Evolutionary conservation across 768 basidiomycete species (phyloP).

Genomic region (Xerocomellus chrysenteron): DNA sequence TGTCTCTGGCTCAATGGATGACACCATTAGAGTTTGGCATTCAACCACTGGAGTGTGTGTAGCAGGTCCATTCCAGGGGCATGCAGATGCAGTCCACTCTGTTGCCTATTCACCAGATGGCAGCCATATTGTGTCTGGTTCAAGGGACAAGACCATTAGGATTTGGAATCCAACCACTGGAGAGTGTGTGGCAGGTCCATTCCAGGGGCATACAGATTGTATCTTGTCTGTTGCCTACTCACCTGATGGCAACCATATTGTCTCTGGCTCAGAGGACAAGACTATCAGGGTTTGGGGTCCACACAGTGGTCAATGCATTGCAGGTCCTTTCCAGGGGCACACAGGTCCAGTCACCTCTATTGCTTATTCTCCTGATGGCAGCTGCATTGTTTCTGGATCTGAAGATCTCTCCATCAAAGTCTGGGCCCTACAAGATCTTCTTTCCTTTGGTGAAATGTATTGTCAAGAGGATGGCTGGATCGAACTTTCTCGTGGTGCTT

Average conservation of each 20-base stretch:
- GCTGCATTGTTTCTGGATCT: constrained; percentile 16
- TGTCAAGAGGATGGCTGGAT: constrained; percentile 18
- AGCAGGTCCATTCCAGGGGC: constrained; percentile 16
- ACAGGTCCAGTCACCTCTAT: constrained; percentile 1
- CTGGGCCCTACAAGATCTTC: constrained; percentile 1
- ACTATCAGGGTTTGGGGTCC: constrained; percentile 20
- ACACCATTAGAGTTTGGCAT: constrained; percentile 27
- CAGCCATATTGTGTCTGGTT: constrained; percentile 24
- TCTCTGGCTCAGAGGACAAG: constrained; percentile 19
- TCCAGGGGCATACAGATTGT: constrained; percentile 17
- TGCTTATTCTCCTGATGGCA: constrained; percentile 20
- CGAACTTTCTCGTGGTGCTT: constrained; percentile 5
- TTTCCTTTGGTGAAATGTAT: background rate
- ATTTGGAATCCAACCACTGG: constrained; percentile 20
- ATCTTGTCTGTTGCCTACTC: constrained; percentile 18
- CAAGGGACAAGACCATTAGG: constrained; percentile 23
- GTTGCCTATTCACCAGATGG: constrained; percentile 26
- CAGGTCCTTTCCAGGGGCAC: constrained; percentile 18
- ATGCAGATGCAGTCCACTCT: constrained; percentile 17
- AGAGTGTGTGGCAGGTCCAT: constrained; percentile 18
- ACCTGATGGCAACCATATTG: constrained; percentile 15
- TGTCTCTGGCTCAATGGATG: constrained; percentile 21
- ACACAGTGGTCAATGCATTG: constrained; percentile 12
- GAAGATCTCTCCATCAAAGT: constrained; percentile 10
- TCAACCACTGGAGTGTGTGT: constrained; percentile 12